Evolutionary conservation across 2,329 filamentous ascomycete species (phyloP).

Genomic region (Nemania abortiva): DNA sequence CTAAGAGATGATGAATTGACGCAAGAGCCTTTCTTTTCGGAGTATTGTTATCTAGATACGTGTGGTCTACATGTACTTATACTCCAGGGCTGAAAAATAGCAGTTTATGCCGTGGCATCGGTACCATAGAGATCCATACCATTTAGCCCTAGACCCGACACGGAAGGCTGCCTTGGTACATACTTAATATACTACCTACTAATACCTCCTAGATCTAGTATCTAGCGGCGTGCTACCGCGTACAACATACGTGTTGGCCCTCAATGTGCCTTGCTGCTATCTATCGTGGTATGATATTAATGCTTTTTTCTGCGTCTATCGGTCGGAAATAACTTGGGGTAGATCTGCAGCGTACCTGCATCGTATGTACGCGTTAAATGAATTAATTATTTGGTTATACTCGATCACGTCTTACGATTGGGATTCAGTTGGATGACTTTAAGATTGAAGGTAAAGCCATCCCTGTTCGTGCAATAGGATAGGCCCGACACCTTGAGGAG

Average conservation of each 20-base stretch:
- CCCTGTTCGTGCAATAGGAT: slow-evolving; percentile 4
- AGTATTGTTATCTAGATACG: slow-evolving; percentile 17
- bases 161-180: slow-evolving; percentile 18
- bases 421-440: slow-evolving; percentile 1
- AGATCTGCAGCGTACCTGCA: slow-evolving; percentile 11
- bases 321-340: slow-evolving; percentile 20
- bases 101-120: slow-evolving; percentile 27
- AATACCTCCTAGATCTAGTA: neutral
- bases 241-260: slow-evolving; percentile 12
- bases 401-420: slow-evolving; percentile 5
- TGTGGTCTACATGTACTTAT: too few species aligned
- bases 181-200: too few species aligned
- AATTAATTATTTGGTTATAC: slow-evolving; percentile 1
- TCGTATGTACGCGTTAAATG: neutral
- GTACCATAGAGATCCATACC: slow-evolving; percentile 23
- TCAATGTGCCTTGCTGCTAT: slow-evolving; percentile 10
- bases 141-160: slow-evolving; percentile 1
- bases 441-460: slow-evolving; percentile 6
- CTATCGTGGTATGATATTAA: slow-evolving; percentile 29
- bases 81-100: slow-evolving; percentile 34
- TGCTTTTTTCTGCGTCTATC: slow-evolving; percentile 31
- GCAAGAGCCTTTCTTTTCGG: slow-evolving; percentile 15
- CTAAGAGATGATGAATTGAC: neutral
- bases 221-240: neutral
- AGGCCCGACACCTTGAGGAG: neutral